A percentile compares a stretch with the other conserved stretches of the same genome.
These are phyloP conservation scores for Ustilago trichophora DNA, from an alignment of 1,284 basidiomycete genomes.

Conservation along the genomic window DNA sequence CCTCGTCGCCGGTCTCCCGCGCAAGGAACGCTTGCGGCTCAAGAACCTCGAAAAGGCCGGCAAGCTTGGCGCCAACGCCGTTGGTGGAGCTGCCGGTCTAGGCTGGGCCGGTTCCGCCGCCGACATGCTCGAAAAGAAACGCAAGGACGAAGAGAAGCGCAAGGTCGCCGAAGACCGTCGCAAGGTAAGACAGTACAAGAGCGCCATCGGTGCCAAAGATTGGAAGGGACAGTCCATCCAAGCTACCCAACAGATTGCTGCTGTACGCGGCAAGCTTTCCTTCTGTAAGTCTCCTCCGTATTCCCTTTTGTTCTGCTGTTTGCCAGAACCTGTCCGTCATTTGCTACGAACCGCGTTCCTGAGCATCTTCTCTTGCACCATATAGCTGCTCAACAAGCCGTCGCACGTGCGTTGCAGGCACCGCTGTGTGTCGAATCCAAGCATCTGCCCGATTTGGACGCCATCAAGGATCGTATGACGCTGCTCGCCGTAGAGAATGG, in stretches of 20 bases:
- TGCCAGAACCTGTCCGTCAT: conserved; percentile 10
- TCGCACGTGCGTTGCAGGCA: conserved; percentile 48
- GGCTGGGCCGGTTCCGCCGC: conserved; percentile 65
- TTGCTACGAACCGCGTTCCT: conserved; percentile 27
- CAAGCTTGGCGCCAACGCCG: conserved; percentile 31
- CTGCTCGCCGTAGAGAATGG: conserved; percentile 67
- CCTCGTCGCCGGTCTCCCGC: conserved; percentile 57
- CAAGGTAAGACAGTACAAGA: conserved; percentile 58
- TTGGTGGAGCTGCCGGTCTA: conserved; percentile 37
- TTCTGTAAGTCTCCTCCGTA: conserved; percentile 40
- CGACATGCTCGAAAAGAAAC: conserved; percentile 65
- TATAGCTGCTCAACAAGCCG: conserved; percentile 58
- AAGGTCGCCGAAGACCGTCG: conserved; percentile 59
- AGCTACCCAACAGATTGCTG: conserved; percentile 48
- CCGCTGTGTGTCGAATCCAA: conserved; percentile 67
- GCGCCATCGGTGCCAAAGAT: conserved; percentile 59
- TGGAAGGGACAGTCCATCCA: conserved; percentile 56
- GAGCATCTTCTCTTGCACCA: conserved; percentile 27
- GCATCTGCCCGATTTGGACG: conserved; percentile 66
- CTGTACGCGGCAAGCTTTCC: conserved; percentile 45
- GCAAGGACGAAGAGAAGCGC: conserved; percentile 65
- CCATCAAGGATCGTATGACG: conserved; percentile 67
- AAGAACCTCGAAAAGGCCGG: conserved; percentile 55
- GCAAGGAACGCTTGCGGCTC: conserved; percentile 58
- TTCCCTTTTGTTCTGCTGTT: conserved; percentile 1